Percentiles rank a stretch among this genome's conserved stretches.
Conservation (phyloP, 2,329 filamentous ascomycete species). For the Cercospora brassicicola region DNA sequence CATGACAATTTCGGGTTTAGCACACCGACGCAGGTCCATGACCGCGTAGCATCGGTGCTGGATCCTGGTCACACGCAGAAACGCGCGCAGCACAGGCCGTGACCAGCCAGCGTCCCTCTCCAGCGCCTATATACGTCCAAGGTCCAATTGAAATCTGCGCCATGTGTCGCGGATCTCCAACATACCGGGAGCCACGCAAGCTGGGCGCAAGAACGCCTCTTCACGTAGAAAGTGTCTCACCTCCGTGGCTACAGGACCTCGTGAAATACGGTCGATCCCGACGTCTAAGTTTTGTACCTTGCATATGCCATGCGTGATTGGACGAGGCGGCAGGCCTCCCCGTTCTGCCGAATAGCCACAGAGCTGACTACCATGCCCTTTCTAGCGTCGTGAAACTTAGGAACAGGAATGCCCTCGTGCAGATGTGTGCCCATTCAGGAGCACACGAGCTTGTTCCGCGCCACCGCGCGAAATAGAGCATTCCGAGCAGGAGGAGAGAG, state of each 20-base stretch:
- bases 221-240: slow-evolving; percentile 12
- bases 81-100: not conserved
- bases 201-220: not conserved
- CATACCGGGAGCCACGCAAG: slow-evolving; percentile 1
- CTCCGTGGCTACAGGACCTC: slow-evolving; percentile 21
- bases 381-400: slow-evolving; percentile 19
- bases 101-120: not conserved
- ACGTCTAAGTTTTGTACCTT: slow-evolving; percentile 21
- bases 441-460: not conserved
- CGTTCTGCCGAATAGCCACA: slow-evolving; percentile 7
- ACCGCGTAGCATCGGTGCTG: slow-evolving; percentile 13
- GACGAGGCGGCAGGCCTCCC: not conserved
- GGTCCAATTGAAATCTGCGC: not conserved
- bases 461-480: not conserved
- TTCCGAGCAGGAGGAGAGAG: not conserved
- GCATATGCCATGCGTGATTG: slow-evolving; percentile 17
- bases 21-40: slow-evolving; percentile 9
- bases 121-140: not conserved
- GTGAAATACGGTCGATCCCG: slow-evolving; percentile 17
- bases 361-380: slow-evolving; percentile 8
- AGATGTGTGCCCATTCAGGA: slow-evolving; percentile 4
- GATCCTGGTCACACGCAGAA: slow-evolving; percentile 12
- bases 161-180: not conserved
- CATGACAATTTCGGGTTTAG: slow-evolving; percentile 19
- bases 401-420: slow-evolving; percentile 18